Base-by-base conservation (phyloP, 208 protist genomes). In the Leptomonas seymouri region DNA sequence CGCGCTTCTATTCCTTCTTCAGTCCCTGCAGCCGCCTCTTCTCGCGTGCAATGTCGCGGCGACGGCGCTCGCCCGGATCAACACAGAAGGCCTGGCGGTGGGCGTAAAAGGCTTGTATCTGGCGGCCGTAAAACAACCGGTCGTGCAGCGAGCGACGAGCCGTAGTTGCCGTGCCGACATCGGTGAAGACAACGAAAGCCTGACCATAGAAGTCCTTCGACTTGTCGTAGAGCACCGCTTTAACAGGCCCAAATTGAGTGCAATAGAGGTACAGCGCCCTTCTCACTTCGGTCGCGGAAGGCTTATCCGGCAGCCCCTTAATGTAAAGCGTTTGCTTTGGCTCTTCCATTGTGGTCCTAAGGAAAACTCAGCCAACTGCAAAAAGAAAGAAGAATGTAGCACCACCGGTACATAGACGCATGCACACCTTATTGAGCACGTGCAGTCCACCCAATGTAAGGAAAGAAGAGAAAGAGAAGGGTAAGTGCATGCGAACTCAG, bases 261-360 rank as follows among this genome's bases (percentile, higher is more conserved):
- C 91, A 96, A 67, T 89, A 89, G 7, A 93, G 71, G 59, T 96
- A 96, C 14, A 96, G 69, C 3, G 85, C 86, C 16, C 88, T 80
- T 14, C 82, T 78, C 60, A 96, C 79, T 66, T 92, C 88, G 18
- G 84, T 81, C 20, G 82, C 78, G 3, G 88, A 93, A 18, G 83
- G 65, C 64, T 96, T 96, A 68, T 96, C 91, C 4, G 91, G 91
- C 18, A 96, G 59, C 6, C 87, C 87, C 27, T 81, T 71, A n/a
- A 96, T 90, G 65, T 96, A 96, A 8, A 96, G 67, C 31, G 87
- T 93, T 63, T 91, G 85, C 64, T 93, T 91, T n/a, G 90, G 87
- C 27, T 91, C 86, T 20, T 89, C 84, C 85, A 91, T 91, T 39
- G 2, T 27, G 21, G 4, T 31, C 41, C 34, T 23, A 39, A 39